Evolutionary conservation across 805 yeast genomes (phyloP).

Genomic region (Metschnikowia matae): DNA sequence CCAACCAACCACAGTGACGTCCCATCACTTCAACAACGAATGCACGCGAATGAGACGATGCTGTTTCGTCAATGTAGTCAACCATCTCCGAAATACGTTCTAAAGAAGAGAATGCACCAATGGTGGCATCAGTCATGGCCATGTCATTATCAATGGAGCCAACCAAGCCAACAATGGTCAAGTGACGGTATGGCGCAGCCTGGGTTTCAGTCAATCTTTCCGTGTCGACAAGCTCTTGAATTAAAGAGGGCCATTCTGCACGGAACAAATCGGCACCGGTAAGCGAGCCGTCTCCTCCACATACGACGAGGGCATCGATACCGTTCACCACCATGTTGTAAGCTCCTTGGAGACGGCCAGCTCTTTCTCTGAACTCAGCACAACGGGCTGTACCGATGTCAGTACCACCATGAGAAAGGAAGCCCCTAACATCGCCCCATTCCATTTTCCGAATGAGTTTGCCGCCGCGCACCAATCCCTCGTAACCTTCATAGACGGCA

Average conservation of each 20-base stretch:
- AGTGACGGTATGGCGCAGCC: slow-evolving; percentile 57
- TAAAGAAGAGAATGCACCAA: slow-evolving; percentile 92
- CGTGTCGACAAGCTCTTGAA: slow-evolving; percentile 61
- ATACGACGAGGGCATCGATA: slow-evolving; percentile 90
- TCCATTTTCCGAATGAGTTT: slow-evolving; percentile 66
- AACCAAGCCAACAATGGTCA: slow-evolving; percentile 89
- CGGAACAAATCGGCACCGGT: slow-evolving; percentile 97
- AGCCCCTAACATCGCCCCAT: slow-evolving; percentile 96
- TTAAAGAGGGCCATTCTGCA: slow-evolving; percentile 87
- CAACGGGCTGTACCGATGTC: slow-evolving; percentile 95
- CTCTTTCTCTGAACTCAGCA: slow-evolving; percentile 75
- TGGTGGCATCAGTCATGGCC: slow-evolving; percentile 95
- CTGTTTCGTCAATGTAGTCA: slow-evolving; percentile 96
- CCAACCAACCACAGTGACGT: slow-evolving; percentile 98
- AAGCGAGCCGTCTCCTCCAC: slow-evolving; percentile 98
- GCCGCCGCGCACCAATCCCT: slow-evolving; percentile 89
- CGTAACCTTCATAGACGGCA: slow-evolving; percentile 92
- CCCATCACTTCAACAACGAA: slow-evolving; percentile 99
- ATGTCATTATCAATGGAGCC: slow-evolving; percentile 98
- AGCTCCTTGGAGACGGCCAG: slow-evolving; percentile 81
- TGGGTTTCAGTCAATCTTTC: slow-evolving; percentile 56
- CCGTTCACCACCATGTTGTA: slow-evolving; percentile 81
- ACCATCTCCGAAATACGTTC: slow-evolving; percentile 91
- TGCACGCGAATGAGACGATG: slow-evolving; percentile 94
- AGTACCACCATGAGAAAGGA: slow-evolving; percentile 91